A percentile compares a stretch with the other conserved stretches of the same genome.
Evolutionary conservation across 495 filamentous ascomycete genomes (phyloP).

Genomic region (Chaetomium fimeti): DNA sequence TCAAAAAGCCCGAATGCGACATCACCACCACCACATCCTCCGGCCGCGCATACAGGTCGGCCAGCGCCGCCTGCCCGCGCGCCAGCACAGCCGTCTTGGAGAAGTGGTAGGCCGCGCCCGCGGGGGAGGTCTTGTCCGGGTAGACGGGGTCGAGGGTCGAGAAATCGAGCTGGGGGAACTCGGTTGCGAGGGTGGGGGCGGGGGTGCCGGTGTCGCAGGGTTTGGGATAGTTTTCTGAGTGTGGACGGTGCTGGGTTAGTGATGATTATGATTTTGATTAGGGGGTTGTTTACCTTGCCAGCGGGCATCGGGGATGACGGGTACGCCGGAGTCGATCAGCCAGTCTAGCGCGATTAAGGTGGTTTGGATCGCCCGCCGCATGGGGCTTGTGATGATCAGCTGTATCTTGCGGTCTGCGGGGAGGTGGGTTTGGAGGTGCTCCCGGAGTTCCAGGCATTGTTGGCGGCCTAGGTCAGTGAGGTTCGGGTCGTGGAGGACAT

Average conservation of each 20-base stretch:
- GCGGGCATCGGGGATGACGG: slow-evolving; percentile 49
- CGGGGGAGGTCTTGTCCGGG: slow-evolving; percentile 52
- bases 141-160: slow-evolving; percentile 50
- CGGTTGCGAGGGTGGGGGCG: slow-evolving; percentile 38
- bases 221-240: slow-evolving; percentile 50
- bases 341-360: slow-evolving; percentile 48
- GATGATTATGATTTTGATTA: too few relatives aligned
- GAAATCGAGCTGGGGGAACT: slow-evolving; percentile 54
- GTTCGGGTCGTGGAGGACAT: slow-evolving; percentile 41
- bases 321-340: slow-evolving; percentile 48
- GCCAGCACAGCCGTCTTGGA: slow-evolving; percentile 43
- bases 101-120: slow-evolving; percentile 44
- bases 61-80: slow-evolving; percentile 46
- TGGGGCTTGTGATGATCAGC: slow-evolving; percentile 55
- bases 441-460: slow-evolving; percentile 49
- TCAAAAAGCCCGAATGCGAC: slow-evolving; percentile 56
- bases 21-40: slow-evolving; percentile 55
- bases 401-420: slow-evolving; percentile 46
- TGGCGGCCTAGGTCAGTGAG: slow-evolving; percentile 50
- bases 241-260: too few relatives aligned
- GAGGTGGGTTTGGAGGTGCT: slow-evolving; percentile 40
- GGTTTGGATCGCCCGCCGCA: slow-evolving; percentile 57
- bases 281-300: slow-evolving; percentile 40
- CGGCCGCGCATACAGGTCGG: slow-evolving; percentile 45
- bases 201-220: slow-evolving; percentile 56